Percentiles rank a stretch among this genome's conserved stretches.
These are phyloP conservation scores for Spergularia bocconei DNA, from an alignment of 148 eudicot species.

Conservation along the genomic window DNA sequence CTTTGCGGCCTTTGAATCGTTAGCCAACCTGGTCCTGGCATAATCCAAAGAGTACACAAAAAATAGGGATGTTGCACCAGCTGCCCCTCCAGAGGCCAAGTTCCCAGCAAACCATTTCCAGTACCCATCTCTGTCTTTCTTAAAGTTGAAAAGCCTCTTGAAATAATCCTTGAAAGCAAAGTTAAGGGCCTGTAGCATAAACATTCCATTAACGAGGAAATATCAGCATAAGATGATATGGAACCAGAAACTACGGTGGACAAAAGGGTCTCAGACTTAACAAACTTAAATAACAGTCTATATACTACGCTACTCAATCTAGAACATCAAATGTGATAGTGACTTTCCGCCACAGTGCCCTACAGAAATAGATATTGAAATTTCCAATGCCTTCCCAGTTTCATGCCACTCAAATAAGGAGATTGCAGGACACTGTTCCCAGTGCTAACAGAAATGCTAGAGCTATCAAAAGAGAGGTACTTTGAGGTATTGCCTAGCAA, in stretches of 20 bases:
- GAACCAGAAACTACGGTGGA: background rate
- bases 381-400: background rate
- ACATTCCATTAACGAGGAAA: background rate
- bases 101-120: constrained; percentile 82
- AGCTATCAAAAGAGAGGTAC: background rate
- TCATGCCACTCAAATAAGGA: background rate
- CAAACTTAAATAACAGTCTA: background rate
- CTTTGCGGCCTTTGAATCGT: constrained; percentile 66
- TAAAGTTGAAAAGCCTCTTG: constrained; percentile 65
- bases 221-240: background rate
- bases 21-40: constrained; percentile 66
- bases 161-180: constrained; percentile 76
- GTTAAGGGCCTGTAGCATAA: constrained; percentile 53
- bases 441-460: background rate
- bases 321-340: background rate
- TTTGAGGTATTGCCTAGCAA: background rate
- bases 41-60: constrained; percentile 72
- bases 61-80: constrained; percentile 68
- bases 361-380: background rate
- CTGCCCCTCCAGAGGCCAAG: constrained; percentile 76
- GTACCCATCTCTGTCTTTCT: constrained; percentile 75
- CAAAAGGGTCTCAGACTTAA: background rate
- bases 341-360: background rate
- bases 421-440: background rate
- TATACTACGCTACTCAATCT: background rate